phyloP scores from a whole-genome alignment of 2,329 filamentous ascomycete species.

The Acrodontium crateriforme region DNA sequence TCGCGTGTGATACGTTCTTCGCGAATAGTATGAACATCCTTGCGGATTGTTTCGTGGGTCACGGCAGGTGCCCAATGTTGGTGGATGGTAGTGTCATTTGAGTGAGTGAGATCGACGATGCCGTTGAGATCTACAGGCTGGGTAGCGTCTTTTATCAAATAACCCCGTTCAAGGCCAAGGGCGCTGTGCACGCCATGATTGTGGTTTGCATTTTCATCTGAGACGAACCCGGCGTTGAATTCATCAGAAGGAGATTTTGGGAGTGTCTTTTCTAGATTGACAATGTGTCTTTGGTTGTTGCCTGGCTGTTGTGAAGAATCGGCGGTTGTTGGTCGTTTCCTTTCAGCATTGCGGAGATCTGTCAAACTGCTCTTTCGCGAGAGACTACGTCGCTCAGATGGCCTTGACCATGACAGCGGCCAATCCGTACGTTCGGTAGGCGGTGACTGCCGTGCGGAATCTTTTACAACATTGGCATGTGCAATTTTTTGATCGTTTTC shows the following conservation, averaged over 20 bases:
- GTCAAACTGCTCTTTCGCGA: too few species aligned
- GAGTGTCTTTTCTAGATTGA: background rate
- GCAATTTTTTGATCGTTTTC: too few species aligned
- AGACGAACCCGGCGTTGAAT: slow-evolving; percentile 1
- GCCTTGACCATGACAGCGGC: too few species aligned
- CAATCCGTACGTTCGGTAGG: too few species aligned
- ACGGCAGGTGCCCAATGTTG: slow-evolving; percentile 49
- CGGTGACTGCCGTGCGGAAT: too few species aligned
- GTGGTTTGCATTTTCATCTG: background rate
- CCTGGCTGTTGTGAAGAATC: too few species aligned
- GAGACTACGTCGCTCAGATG: too few species aligned
- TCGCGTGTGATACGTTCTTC: slow-evolving; percentile 38
- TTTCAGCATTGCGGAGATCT: too few species aligned
- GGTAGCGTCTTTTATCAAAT: slow-evolving; percentile 46
- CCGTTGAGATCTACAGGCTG: slow-evolving; percentile 49
- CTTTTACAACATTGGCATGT: too few species aligned
- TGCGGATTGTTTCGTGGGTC: slow-evolving; percentile 41
- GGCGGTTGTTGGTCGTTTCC: too few species aligned
- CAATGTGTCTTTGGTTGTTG: too few species aligned
- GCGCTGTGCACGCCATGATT: background rate
- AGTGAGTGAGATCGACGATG: slow-evolving; percentile 45
- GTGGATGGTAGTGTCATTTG: slow-evolving; percentile 54
- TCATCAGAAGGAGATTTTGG: slow-evolving; percentile 7
- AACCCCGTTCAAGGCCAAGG: too few species aligned
- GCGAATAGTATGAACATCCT: slow-evolving; percentile 31